Base-by-base conservation (phyloP, 495 filamentous ascomycete species). In the Platismatia glauca region DNA sequence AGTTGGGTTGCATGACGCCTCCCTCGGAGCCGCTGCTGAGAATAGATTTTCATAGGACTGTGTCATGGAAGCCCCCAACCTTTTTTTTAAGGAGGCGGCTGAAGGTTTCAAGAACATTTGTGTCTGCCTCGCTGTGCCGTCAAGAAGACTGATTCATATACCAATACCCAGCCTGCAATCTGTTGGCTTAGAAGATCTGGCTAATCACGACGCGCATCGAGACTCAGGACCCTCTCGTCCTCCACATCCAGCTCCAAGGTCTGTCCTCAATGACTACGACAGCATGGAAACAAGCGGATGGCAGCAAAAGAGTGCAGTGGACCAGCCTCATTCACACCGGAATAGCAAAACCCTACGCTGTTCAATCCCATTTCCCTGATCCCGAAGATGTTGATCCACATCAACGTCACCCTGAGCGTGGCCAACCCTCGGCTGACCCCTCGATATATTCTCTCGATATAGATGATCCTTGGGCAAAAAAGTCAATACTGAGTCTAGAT, bases 401-500 rank as follows among this genome's bases (percentile, higher is more conserved):
- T 27, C 22, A 9, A 48, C 44, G 13, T 48, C 12, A 8, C 12
- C 7, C 0, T 7, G 29, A 33, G 1, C 3, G 7, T 9, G 29
- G 1, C 29, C 16, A 53, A 3, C 27, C 27, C 3, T 33, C 16
- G 0, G 20, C 34, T 6, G 55, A 57, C 8, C 31, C 53, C 34
- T 46, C 31, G 4, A 0, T 37, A 46, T 3, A 7, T 2, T 46
- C 50, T 8, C 1, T 35, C 7, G 61, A 60, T 24, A 13, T 34
- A 3, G 53, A 58, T 34, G 43, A 33, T 29, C 65, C 65, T 3
- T 67, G 65, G 65, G 43, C 33, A 3, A 57, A 24, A 38, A 67
- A 67, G 31, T 33, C 20, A 4, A 57, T 67, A 15, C 22, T 67
- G 37, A 35, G 64, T 24, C 8, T 67, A 12, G 65, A 67, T 35